Evolutionary conservation across 805 yeast genomes (phyloP), one percentile per base, ranked within the genome.

Genomic region (Candida takata): DNA sequence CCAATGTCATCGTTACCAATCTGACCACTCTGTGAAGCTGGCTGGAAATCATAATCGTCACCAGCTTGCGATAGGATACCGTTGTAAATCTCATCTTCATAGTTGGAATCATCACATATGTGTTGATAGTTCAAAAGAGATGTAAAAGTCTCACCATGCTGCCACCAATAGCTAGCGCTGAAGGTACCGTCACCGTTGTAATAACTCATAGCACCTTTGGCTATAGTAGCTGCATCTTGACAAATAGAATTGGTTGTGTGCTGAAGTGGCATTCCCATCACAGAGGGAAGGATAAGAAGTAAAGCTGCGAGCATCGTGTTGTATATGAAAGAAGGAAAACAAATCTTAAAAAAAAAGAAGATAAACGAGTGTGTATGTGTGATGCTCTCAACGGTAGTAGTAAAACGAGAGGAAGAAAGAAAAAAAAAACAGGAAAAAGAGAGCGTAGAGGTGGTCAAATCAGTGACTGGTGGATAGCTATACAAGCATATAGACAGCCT

Each of bases 131-230:
- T 95, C 26, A 90, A 54, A 63, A 84, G 56, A 3, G 69, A 62
- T 11, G 72, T 73, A 58, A 66, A 79, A 0, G 87, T 87, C 47
- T 84, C 90, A 49, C 94, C 95, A 27, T 88, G 86, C 58, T 82
- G 79, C 95, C 95, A 84, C 87, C 92, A 87, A 60, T 78, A 79
- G 55, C 21, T 18, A 2, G 87, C 87, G 43, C 69, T 54, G 51
- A 82, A 82, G 74, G 71, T 70, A 17, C 90, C 94, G 20, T 43
- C 40, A 14, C 87, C 86, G 42, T 71, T 73, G 51, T 83, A 79
- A 57, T 83, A 83, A 56, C 76, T 77, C 54, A 80, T 59, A 43
- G 77, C 63, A 46, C 87, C 88, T 12, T 64, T 55, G 11, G 76
- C 72, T n/a, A 81, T 60, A 24, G 75, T 54, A 0, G 72, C 62